A percentile compares a stretch with the other conserved stretches of the same genome.
phyloP scores from a whole-genome alignment of 768 basidiomycete species.

The Tephrocybe sp. region DNA sequence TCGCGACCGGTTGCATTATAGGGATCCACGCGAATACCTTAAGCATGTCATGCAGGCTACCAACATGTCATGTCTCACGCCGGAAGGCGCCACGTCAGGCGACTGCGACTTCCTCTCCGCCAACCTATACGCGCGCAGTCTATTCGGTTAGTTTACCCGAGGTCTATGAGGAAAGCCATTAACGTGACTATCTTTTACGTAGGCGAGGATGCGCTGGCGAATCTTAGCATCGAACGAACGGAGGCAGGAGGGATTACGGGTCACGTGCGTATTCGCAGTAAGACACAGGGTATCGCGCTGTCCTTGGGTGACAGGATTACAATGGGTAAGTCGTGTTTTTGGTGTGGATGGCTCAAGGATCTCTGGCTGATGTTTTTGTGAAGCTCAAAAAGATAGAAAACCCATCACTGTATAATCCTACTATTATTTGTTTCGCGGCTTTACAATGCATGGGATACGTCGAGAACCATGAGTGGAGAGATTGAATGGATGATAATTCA shows the following conservation, averaged over 20 bases:
- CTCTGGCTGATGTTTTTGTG: not conserved
- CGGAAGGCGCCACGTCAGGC: slow-evolving; percentile 90
- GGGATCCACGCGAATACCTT: slow-evolving; percentile 86
- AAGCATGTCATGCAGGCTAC: slow-evolving; percentile 95
- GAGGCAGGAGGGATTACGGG: slow-evolving; percentile 81
- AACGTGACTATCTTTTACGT: slow-evolving; percentile 1
- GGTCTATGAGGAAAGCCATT: not conserved
- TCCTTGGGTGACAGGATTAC: slow-evolving; percentile 90
- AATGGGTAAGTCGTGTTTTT: slow-evolving; percentile 38
- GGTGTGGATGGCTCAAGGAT: not conserved
- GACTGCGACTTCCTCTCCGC: slow-evolving; percentile 97
- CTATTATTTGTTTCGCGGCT: slow-evolving; percentile 6
- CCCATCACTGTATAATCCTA: slow-evolving; percentile 30
- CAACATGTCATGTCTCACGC: slow-evolving; percentile 97
- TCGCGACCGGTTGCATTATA: slow-evolving; percentile 23
- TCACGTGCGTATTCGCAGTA: slow-evolving; percentile 93
- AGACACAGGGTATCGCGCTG: slow-evolving; percentile 96
- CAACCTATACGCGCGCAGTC: slow-evolving; percentile 92
- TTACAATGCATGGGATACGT: slow-evolving; percentile 7
- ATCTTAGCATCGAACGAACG: slow-evolving; percentile 87
- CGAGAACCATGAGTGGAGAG: not conserved
- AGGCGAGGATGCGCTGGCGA: slow-evolving; percentile 97
- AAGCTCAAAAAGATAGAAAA: slow-evolving; percentile 43
- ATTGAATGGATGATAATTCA: too few relatives aligned
- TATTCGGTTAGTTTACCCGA: slow-evolving; percentile 75